phyloP scores from a whole-genome alignment of 371 early-diverging fungal species.

The Mortierella sp. region DNA sequence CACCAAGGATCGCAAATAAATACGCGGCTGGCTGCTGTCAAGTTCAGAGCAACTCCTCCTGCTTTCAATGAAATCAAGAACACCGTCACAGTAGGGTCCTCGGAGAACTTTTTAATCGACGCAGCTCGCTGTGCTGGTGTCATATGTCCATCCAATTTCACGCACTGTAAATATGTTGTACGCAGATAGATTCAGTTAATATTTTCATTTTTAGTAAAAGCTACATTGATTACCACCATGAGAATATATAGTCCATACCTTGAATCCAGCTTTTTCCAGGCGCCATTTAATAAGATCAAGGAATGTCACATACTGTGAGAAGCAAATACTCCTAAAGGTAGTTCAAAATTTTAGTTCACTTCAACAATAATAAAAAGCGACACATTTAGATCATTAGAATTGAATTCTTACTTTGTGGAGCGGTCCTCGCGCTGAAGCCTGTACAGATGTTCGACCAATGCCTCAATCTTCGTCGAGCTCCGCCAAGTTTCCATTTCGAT shows the following conservation, averaged over 20 bases:
- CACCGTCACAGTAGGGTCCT: constrained; percentile 85
- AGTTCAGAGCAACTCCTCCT: constrained; percentile 97
- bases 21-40: constrained; percentile 95
- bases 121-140: constrained; percentile 85
- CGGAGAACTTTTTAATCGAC: constrained; percentile 80
- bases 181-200: too few relatives aligned
- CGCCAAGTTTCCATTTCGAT: constrained; percentile 91
- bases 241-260: constrained; percentile 17
- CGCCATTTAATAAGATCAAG: constrained; percentile 96
- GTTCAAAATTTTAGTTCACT: neutral
- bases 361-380: neutral
- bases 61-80: constrained; percentile 94
- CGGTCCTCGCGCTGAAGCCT: constrained; percentile 81
- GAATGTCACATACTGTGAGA: constrained; percentile 95
- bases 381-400: too few relatives aligned
- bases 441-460: constrained; percentile 91
- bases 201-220: too few relatives aligned
- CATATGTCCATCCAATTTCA: constrained; percentile 97
- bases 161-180: constrained; percentile 64
- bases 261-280: constrained; percentile 93
- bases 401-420: constrained; percentile 73
- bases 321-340: constrained; percentile 71
- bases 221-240: neutral
- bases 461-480: constrained; percentile 92
- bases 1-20: constrained; percentile 95